Percentiles rank a stretch among this genome's conserved stretches.
These are phyloP conservation scores for Glycyrrhiza uralensis DNA, from an alignment of 306 rosid genomes.

Conservation along the genomic window DNA sequence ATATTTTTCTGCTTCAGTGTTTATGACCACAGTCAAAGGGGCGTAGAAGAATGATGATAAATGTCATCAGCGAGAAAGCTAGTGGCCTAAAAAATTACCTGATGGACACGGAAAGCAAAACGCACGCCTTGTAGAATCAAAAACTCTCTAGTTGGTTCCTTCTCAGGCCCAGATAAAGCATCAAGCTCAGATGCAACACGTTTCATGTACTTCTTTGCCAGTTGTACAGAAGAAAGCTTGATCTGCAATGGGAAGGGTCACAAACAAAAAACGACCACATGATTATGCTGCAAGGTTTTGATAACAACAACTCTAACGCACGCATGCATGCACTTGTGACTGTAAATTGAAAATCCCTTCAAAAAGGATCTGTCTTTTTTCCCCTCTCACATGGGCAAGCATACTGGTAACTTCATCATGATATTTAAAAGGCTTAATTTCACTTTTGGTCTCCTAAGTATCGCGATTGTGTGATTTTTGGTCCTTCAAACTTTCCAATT, in stretches of 20 bases:
- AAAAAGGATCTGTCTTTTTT: too few relatives aligned
- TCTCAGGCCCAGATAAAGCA: slow-evolving; percentile 68
- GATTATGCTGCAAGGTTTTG: neutral
- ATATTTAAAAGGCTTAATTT: too few relatives aligned
- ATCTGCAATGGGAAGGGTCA: slow-evolving; percentile 49
- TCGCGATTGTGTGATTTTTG: too few relatives aligned
- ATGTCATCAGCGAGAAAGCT: too few relatives aligned
- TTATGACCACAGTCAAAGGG: too few relatives aligned
- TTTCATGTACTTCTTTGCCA: slow-evolving; percentile 87
- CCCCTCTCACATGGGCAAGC: too few relatives aligned
- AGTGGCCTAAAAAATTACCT: slow-evolving; percentile 42
- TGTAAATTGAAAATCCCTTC: neutral
- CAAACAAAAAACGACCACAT: neutral
- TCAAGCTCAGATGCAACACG: slow-evolving; percentile 89
- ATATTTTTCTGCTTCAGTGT: too few relatives aligned
- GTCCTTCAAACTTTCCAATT: too few relatives aligned
- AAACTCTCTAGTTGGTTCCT: slow-evolving; percentile 85
- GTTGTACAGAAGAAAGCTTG: slow-evolving; percentile 90
- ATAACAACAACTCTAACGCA: neutral
- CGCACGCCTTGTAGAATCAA: slow-evolving; percentile 86
- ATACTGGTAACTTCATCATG: too few relatives aligned
- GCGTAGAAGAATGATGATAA: too few relatives aligned
- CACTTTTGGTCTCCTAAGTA: too few relatives aligned
- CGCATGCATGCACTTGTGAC: neutral
- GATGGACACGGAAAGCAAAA: slow-evolving; percentile 92